phyloP scores from a whole-genome alignment of 2,329 filamentous ascomycete species.

The Hymenoscyphus scutula region DNA sequence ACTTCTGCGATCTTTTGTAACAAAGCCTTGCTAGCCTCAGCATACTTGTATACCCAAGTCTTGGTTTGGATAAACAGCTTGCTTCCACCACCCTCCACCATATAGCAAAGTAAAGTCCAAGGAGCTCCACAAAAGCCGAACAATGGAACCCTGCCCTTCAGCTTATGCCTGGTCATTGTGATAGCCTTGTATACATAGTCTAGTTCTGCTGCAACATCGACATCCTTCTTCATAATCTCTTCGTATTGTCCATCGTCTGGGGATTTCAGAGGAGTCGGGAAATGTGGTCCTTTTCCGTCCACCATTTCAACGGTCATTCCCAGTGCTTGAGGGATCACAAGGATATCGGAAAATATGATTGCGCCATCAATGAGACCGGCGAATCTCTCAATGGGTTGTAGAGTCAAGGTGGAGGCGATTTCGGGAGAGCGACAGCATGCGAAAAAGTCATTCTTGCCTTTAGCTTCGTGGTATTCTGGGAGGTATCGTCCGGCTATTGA shows the following conservation, averaged over 20 bases:
- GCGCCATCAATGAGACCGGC: conserved; percentile 89
- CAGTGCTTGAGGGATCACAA: conserved; percentile 96
- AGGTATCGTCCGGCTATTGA: conserved; percentile 85
- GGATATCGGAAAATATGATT: conserved; percentile 98
- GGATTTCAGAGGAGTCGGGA: conserved; percentile 76
- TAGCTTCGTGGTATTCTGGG: conserved; percentile 95
- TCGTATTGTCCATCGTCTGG: conserved; percentile 83
- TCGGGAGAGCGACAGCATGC: conserved; percentile 93
- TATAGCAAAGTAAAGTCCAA: conserved; percentile 97
- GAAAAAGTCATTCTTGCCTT: conserved; percentile 91
- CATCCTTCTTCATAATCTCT: conserved; percentile 69
- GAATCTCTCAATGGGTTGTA: conserved; percentile 92
- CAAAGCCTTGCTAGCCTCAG: conserved; percentile 74
- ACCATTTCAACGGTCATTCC: conserved; percentile 99
- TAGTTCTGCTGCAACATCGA: conserved; percentile 82
- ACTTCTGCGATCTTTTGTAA: conserved; percentile 90
- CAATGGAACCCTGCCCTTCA: conserved; percentile 83
- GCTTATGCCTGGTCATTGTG: conserved; percentile 82
- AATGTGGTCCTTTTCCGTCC: conserved; percentile 94
- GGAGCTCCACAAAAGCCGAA: conserved; percentile 97
- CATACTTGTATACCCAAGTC: conserved; percentile 93
- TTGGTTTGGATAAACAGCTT: conserved; percentile 94
- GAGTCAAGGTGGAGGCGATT: conserved; percentile 86
- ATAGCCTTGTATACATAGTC: conserved; percentile 97
- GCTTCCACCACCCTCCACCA: conserved; percentile 95